Evolutionary conservation across 306 rosid genomes (phyloP).

Genomic region (Vigna reflexopilosa): DNA sequence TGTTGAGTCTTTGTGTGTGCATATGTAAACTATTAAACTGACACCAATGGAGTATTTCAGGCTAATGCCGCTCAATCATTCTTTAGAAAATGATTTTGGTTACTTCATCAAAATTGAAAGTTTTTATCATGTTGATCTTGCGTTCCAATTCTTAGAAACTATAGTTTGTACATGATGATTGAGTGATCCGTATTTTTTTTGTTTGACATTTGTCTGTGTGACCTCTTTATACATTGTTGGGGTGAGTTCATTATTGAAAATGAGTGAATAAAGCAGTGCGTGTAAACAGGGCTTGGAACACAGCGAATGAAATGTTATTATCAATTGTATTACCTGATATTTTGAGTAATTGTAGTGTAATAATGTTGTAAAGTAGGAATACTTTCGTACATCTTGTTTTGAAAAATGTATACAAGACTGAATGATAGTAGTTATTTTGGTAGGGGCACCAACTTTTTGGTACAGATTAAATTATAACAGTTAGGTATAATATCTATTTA

Average conservation of each 20-base stretch:
- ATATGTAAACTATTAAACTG: neutral
- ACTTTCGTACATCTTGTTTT: constrained; percentile 1
- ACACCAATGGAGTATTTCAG: neutral
- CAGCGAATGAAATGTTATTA: neutral
- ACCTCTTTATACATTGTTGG: neutral
- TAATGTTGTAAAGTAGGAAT: neutral
- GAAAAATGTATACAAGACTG: neutral
- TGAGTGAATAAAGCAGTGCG: constrained; percentile 2
- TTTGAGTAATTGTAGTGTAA: constrained; percentile 4
- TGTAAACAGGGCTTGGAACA: neutral
- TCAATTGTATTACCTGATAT: neutral
- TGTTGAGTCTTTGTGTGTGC: neutral
- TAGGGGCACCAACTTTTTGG: neutral
- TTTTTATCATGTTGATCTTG: neutral
- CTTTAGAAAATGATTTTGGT: neutral
- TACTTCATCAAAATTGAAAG: neutral
- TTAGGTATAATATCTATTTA: neutral
- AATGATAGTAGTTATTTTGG: neutral
- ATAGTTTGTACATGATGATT: neutral
- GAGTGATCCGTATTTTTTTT: neutral
- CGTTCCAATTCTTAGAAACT: neutral
- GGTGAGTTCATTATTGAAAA: constrained; percentile 13
- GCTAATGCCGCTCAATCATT: neutral
- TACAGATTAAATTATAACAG: constrained; percentile 5
- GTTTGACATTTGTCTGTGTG: neutral